A percentile compares a stretch with the other conserved stretches of the same genome.
Conservation (phyloP, 352 stramenopile genomes). For the Phytophthora hibernalis region DNA sequence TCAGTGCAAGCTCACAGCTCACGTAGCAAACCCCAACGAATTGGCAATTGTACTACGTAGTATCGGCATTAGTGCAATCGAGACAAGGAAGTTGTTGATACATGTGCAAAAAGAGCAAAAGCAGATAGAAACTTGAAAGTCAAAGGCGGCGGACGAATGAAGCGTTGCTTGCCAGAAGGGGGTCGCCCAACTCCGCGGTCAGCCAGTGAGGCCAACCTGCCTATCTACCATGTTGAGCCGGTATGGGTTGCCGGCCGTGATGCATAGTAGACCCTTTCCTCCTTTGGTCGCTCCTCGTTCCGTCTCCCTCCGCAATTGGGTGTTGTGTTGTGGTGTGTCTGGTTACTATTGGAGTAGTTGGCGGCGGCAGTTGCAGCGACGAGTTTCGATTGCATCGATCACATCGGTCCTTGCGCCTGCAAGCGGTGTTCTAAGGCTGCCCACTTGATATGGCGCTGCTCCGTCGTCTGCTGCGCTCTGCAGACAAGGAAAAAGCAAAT, state of each 20-base stretch:
- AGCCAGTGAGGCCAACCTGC: conserved; percentile 17
- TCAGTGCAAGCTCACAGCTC: too few relatives aligned
- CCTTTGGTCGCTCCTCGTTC: conserved; percentile 13
- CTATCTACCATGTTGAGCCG: conserved; percentile 25
- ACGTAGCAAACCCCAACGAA: too few relatives aligned
- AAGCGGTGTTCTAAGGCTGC: conserved; percentile 60
- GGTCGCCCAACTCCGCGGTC: conserved; percentile 12
- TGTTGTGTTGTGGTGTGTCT: conserved; percentile 8
- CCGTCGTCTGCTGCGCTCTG: conserved; percentile 46
- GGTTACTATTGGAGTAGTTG: conserved; percentile 30
- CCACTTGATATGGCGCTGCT: conserved; percentile 60
- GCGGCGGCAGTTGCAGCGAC: conserved; percentile 10
- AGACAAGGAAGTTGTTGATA: neutral
- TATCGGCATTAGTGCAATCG: neutral
- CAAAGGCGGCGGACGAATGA: conserved; percentile 7
- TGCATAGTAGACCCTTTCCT: conserved; percentile 7
- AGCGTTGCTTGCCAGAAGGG: conserved; percentile 1
- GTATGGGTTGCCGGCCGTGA: conserved; percentile 11
- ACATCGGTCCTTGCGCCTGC: conserved; percentile 38
- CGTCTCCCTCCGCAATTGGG: conserved; percentile 14
- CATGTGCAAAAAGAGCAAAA: conserved; percentile 1
- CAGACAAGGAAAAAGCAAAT: conserved; percentile 1
- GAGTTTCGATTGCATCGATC: conserved; percentile 13
- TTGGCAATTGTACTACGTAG: too few relatives aligned
- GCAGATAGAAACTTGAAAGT: conserved; percentile 18